These are phyloP conservation scores for Uncinocarpus reesii DNA, from an alignment of 2,329 filamentous ascomycete genomes.

Conservation along the genomic window DNA sequence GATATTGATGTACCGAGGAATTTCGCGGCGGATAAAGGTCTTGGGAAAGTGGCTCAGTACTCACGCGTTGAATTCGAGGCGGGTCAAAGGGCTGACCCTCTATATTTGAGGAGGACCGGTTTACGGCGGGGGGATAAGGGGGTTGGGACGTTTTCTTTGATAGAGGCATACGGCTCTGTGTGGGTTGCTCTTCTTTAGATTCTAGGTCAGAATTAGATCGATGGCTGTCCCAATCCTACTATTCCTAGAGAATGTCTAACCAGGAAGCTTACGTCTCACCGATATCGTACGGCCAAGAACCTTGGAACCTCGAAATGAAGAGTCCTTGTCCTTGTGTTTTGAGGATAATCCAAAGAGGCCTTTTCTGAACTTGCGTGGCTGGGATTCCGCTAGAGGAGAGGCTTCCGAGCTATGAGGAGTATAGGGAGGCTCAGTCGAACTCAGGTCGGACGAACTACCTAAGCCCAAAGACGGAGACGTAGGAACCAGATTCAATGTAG, in stretches of 20 bases:
- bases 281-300: slow-evolving; percentile 23
- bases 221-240: slow-evolving; percentile 7
- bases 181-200: slow-evolving; percentile 8
- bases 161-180: slow-evolving; percentile 14
- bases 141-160: slow-evolving; percentile 12
- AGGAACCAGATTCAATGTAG: slow-evolving; percentile 15
- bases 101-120: slow-evolving; percentile 17
- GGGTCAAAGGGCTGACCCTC: slow-evolving; percentile 16
- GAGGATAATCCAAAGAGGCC: slow-evolving; percentile 22
- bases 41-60: slow-evolving; percentile 17
- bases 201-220: slow-evolving; percentile 13
- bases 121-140: slow-evolving; percentile 17
- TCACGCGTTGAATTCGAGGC: slow-evolving; percentile 18
- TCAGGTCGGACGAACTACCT: slow-evolving; percentile 7
- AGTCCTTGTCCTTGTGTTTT: slow-evolving; percentile 15
- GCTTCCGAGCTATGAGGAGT: slow-evolving; percentile 14
- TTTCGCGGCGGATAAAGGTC: slow-evolving; percentile 19
- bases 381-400: slow-evolving; percentile 14
- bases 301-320: slow-evolving; percentile 10
- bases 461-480: slow-evolving; percentile 1
- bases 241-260: slow-evolving; percentile 11
- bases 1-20: slow-evolving; percentile 15
- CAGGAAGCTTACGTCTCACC: slow-evolving; percentile 20
- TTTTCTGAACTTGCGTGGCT: slow-evolving; percentile 17
- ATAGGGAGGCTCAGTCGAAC: slow-evolving; percentile 12